phyloP scores from a whole-genome alignment of 1,284 basidiomycete species.

The Lignosus rhinocerotis region DNA sequence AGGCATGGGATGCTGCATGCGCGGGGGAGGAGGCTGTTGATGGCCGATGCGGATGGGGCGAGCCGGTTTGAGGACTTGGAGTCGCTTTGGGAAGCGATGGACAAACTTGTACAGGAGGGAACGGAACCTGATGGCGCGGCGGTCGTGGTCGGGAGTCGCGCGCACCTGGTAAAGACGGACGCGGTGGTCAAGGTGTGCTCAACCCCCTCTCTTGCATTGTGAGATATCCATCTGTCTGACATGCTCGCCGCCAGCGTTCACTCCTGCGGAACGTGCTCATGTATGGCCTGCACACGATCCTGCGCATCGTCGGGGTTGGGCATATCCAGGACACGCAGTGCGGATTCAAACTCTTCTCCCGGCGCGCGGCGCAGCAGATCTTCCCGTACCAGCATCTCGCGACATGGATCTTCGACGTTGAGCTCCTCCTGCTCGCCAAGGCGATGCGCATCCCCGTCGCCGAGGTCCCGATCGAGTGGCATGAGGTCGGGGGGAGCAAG shows the following conservation, averaged over 20 bases:
- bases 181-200: slow-evolving; percentile 86
- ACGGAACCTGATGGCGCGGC: slow-evolving; percentile 39
- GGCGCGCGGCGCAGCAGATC: slow-evolving; percentile 73
- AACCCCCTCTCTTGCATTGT: neutral
- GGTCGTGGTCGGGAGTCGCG: slow-evolving; percentile 84
- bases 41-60: slow-evolving; percentile 94
- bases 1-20: slow-evolving; percentile 85
- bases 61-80: slow-evolving; percentile 84
- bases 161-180: slow-evolving; percentile 88
- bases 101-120: slow-evolving; percentile 50
- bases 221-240: neutral
- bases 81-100: slow-evolving; percentile 72
- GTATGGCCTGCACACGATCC: slow-evolving; percentile 86
- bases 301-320: slow-evolving; percentile 81
- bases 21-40: slow-evolving; percentile 78
- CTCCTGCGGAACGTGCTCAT: slow-evolving; percentile 88
- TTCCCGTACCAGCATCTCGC: slow-evolving; percentile 84
- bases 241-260: slow-evolving; percentile 60
- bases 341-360: slow-evolving; percentile 93
- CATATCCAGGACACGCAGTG: slow-evolving; percentile 94
- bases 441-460: slow-evolving; percentile 71
- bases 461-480: slow-evolving; percentile 90
- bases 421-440: slow-evolving; percentile 88
- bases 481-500: slow-evolving; percentile 91
- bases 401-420: slow-evolving; percentile 96